Conservation (phyloP, 2,329 filamentous ascomycete species). For the Tolypocladium paradoxum region DNA sequence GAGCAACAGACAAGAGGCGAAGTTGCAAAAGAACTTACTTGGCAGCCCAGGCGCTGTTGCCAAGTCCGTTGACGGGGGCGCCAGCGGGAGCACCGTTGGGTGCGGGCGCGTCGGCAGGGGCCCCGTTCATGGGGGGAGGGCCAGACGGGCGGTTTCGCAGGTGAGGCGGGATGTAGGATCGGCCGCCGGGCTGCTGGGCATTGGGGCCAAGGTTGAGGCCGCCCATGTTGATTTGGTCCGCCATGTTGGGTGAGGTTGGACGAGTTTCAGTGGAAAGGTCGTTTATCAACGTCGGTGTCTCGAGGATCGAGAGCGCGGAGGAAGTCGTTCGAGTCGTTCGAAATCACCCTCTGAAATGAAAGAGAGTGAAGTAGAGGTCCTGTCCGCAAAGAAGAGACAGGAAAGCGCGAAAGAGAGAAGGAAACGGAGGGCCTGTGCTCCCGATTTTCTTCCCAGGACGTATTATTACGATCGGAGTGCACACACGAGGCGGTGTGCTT, state of each 20-base stretch:
- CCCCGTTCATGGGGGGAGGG: slow-evolving; percentile 8
- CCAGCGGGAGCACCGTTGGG: slow-evolving; percentile 10
- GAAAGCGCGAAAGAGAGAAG: slow-evolving; percentile 16
- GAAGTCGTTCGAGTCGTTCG: slow-evolving; percentile 7
- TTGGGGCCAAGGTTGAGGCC: slow-evolving; percentile 53
- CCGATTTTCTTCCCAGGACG: slow-evolving; percentile 17
- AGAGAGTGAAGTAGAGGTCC: slow-evolving; percentile 15
- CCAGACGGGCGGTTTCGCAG: slow-evolving; percentile 45
- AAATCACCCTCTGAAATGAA: slow-evolving; percentile 19
- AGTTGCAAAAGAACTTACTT: slow-evolving; percentile 23
- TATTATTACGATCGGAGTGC: slow-evolving; percentile 18
- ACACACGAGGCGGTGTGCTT: slow-evolving; percentile 20
- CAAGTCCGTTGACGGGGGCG: slow-evolving; percentile 16
- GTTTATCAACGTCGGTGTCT: not conserved
- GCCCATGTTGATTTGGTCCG: slow-evolving; percentile 75
- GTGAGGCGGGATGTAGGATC: slow-evolving; percentile 80
- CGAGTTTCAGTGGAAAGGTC: slow-evolving; percentile 11
- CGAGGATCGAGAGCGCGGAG: not conserved
- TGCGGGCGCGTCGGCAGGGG: not conserved
- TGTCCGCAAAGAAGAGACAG: slow-evolving; percentile 19
- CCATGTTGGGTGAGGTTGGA: slow-evolving; percentile 46
- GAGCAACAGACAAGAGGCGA: not conserved
- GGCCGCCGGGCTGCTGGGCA: slow-evolving; percentile 24
- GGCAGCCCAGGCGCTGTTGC: slow-evolving; percentile 44
- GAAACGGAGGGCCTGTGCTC: slow-evolving; percentile 22